Conservation (phyloP, 495 filamentous ascomycete species). For the Mycothermus thermophilus region DNA sequence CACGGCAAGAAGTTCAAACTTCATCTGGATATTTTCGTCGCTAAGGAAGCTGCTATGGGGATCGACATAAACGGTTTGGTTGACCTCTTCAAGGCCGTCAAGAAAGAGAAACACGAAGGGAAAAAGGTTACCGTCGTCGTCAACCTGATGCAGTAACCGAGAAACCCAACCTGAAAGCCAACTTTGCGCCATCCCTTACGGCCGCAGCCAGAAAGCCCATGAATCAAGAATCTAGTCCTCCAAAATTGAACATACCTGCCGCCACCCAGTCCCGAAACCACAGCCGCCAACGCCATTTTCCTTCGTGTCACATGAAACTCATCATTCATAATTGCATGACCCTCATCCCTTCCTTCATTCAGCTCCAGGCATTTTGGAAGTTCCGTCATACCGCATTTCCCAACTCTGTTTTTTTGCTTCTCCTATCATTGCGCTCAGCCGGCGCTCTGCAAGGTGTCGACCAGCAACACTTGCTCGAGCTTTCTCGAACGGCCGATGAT, state of each 20-base stretch:
- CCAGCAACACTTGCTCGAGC: no score
- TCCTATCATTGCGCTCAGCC: no score
- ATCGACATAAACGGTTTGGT: conserved; percentile 15
- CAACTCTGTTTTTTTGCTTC: no score
- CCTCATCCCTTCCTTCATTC: background rate
- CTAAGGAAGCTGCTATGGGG: conserved; percentile 7
- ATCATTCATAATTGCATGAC: background rate
- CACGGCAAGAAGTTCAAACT: conserved; percentile 17
- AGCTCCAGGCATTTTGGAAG: no score
- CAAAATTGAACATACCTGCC: background rate
- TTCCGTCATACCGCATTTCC: no score
- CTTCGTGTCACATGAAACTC: background rate
- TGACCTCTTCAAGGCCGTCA: conserved; percentile 18
- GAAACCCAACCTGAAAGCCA: background rate
- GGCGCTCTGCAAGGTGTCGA: no score
- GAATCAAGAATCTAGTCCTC: background rate
- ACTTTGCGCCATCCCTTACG: background rate
- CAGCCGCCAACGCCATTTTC: background rate
- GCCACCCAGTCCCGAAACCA: no score
- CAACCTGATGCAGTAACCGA: conserved; percentile 2
- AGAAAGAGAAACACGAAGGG: conserved; percentile 14
- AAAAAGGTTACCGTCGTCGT: conserved; percentile 16
- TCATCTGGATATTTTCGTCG: conserved; percentile 19
- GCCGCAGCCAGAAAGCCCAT: background rate
- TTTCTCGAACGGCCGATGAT: background rate